These are phyloP conservation scores for Dothistroma septosporum DNA, from an alignment of 2,329 filamentous ascomycete genomes.

Conservation along the genomic window DNA sequence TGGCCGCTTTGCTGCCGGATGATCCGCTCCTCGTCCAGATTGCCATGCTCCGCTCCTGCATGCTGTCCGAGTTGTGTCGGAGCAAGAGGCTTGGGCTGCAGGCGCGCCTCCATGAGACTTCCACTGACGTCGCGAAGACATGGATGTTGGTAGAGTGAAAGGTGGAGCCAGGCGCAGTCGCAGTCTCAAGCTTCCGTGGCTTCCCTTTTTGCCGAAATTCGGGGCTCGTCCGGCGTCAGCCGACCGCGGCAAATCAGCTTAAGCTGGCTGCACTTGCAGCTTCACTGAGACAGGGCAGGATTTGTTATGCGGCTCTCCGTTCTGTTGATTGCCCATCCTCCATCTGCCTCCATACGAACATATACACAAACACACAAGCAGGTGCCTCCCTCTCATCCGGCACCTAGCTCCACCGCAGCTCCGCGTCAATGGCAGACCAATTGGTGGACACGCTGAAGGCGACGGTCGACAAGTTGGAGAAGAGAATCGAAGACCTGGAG, in stretches of 20 bases:
- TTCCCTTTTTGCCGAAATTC: neutral
- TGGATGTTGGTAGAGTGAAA: neutral
- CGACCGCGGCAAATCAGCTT: neutral
- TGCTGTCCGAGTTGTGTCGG: neutral
- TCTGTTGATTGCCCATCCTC: neutral
- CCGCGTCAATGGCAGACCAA: constrained; percentile 21
- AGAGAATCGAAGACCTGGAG: constrained; percentile 82
- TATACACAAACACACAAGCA: neutral
- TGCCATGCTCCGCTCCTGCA: neutral
- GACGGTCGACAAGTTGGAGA: constrained; percentile 77
- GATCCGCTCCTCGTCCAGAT: neutral
- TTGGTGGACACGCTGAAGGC: constrained; percentile 59
- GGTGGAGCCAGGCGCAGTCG: neutral
- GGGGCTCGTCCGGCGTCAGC: neutral
- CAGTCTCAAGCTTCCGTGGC: neutral
- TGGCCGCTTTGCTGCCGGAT: neutral
- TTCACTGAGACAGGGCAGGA: neutral
- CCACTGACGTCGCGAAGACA: neutral
- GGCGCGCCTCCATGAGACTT: neutral
- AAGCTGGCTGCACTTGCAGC: neutral
- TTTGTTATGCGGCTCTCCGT: neutral
- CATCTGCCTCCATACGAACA: neutral
- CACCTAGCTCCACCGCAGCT: constrained; percentile 8
- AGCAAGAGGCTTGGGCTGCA: neutral
- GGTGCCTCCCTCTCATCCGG: constrained; percentile 13